Evolutionary conservation across 2,329 filamentous ascomycete species (phyloP), one percentile per base, ranked within the genome.

Genomic region (Emmonsiellopsis sp.): DNA sequence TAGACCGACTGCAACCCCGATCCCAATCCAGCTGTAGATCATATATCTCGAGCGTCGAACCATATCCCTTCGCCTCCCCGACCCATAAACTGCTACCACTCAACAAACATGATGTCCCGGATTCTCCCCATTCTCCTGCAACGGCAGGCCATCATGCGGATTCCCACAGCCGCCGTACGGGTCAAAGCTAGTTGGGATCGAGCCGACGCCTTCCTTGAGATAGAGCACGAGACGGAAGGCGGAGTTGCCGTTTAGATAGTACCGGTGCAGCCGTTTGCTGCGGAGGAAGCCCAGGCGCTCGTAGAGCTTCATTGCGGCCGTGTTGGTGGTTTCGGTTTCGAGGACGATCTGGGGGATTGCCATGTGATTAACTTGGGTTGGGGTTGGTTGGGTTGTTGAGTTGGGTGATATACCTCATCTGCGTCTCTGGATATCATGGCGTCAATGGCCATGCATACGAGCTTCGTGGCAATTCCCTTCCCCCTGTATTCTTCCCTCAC

Each of bases 181-280:
- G 56, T 74, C 71, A 54, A 68, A 63, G 13, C 42, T 27, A 5
- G 70, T 67, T 33, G 66, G 62, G 40, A 74, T 74, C 33, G 70
- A 68, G 3, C 74, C 74, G 8, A 77, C 74, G 5, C 77, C 78
- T 58, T 78, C 75, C 65, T 86, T 91, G 51, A 96, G 73, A 58
- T 91, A 85, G 39, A 98, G 71, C 6, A 97, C 84, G 50, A 98
- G 75, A 42, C 93, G 80, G 68, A 93, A 98, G 2, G 93, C 93
- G 53, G 90, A 95, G 67, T 89, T 98, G 9, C 93, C 93, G 65
- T 97, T 98, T 42, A 98, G 74, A 63, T 98, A 98, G 67, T 98
- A 98, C 43, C 93, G 80, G 70, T 97, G 91, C 51, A 98, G 72
- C 56, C 90, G 87, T 71, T 98, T 98, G 56, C 88, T 95, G 50